Evolutionary conservation across 768 basidiomycete species (phyloP).

Genomic region (Phlebiopsis flavidoalba): DNA sequence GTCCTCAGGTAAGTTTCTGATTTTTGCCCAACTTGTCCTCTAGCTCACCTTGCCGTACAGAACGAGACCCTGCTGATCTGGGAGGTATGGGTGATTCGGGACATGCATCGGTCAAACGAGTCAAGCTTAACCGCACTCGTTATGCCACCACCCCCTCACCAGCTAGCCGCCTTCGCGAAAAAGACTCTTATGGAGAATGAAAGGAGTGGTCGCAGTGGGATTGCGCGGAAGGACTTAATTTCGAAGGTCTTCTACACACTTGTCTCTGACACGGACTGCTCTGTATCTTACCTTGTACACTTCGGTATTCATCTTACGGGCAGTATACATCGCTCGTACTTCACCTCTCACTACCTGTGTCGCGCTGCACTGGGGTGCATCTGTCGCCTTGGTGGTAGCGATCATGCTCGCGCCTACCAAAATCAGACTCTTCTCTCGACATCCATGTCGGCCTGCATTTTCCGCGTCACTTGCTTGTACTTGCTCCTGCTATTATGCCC

Average conservation of each 20-base stretch:
- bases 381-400: too few species aligned
- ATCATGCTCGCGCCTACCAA: background rate
- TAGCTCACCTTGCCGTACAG: slow-evolving; percentile 26
- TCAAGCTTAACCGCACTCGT: slow-evolving; percentile 51
- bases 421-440: background rate
- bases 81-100: slow-evolving; percentile 32
- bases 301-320: background rate
- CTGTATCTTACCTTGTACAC: background rate
- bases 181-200: background rate
- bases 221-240: background rate
- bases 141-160: slow-evolving; percentile 22
- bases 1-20: slow-evolving; percentile 49
- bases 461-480: background rate
- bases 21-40: background rate
- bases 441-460: background rate
- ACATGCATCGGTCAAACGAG: slow-evolving; percentile 54
- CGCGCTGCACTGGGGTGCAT: too few species aligned
- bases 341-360: background rate
- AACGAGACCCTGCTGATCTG: slow-evolving; percentile 48
- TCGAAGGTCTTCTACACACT: background rate
- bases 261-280: background rate
- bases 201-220: background rate
- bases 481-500: background rate
- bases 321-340: background rate
- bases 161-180: background rate